A percentile compares a stretch with the other conserved stretches of the same genome.
phyloP scores from a whole-genome alignment of 2,329 filamentous ascomycete species.

The Metarhizium rileyi region DNA sequence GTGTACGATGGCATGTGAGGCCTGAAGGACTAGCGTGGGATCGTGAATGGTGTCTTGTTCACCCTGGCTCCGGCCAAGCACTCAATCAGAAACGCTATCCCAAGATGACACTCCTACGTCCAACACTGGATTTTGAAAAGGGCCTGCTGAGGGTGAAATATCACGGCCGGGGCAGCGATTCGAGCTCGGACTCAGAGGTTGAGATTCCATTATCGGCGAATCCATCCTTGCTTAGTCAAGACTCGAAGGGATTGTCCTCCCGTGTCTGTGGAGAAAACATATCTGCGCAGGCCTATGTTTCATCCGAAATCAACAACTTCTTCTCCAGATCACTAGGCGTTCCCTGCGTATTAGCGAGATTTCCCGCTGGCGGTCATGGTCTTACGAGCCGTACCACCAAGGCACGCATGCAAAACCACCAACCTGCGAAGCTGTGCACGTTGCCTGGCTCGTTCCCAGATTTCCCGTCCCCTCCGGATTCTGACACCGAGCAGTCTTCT shows the following conservation, averaged over 20 bases:
- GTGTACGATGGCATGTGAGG: slow-evolving; percentile 62
- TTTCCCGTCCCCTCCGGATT: slow-evolving; percentile 47
- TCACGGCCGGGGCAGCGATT: slow-evolving; percentile 20
- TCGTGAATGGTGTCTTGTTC: slow-evolving; percentile 90
- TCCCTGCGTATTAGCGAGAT: slow-evolving; percentile 74
- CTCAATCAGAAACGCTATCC: slow-evolving; percentile 85
- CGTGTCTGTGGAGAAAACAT: slow-evolving; percentile 79
- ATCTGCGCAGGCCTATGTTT: slow-evolving; percentile 59
- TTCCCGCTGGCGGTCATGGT: slow-evolving; percentile 57
- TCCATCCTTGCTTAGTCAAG: slow-evolving; percentile 42
- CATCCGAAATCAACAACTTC: slow-evolving; percentile 57
- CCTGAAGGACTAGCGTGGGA: slow-evolving; percentile 87
- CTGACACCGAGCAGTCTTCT: slow-evolving; percentile 36
- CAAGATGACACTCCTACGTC: slow-evolving; percentile 75
- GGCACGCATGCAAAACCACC: slow-evolving; percentile 54
- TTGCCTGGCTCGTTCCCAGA: slow-evolving; percentile 46
- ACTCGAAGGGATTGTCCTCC: slow-evolving; percentile 38
- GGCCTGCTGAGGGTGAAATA: slow-evolving; percentile 56
- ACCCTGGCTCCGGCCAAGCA: slow-evolving; percentile 72
- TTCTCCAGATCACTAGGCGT: slow-evolving; percentile 68
- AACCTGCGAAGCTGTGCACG: slow-evolving; percentile 21
- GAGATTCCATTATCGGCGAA: slow-evolving; percentile 58
- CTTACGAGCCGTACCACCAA: slow-evolving; percentile 60
- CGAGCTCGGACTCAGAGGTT: slow-evolving; percentile 22
- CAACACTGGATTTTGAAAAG: slow-evolving; percentile 58